Evolutionary conservation across 164 flowering plant species (phyloP).

Genomic region (Sedum album): DNA sequence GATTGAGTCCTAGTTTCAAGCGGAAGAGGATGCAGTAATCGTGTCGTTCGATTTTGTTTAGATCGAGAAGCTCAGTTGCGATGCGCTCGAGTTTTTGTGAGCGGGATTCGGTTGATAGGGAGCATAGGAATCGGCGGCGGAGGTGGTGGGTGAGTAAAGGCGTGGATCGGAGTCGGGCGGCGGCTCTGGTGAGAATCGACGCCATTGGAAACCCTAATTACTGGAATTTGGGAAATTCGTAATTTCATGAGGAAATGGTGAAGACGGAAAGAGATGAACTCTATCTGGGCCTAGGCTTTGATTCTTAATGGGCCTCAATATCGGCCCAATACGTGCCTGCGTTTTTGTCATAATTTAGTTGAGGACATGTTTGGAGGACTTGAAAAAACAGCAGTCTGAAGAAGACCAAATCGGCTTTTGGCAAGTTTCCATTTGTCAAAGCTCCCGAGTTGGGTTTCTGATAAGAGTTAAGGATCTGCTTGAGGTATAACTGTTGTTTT

Average conservation of each 20-base stretch:
- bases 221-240: neutral
- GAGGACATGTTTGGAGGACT: too few species aligned
- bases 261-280: neutral
- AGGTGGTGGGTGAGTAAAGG: too few species aligned
- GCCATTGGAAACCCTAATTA: slow-evolving; percentile 11
- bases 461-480: too few species aligned
- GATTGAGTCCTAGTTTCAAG: slow-evolving; percentile 38
- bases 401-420: neutral
- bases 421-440: too few species aligned
- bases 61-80: slow-evolving; percentile 43
- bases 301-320: too few species aligned
- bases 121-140: slow-evolving; percentile 18
- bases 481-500: neutral
- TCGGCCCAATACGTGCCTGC: too few species aligned
- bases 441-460: too few species aligned
- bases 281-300: neutral
- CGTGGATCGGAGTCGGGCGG: slow-evolving; percentile 7
- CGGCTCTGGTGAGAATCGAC: slow-evolving; percentile 13
- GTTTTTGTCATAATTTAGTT: too few species aligned
- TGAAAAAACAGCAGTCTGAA: neutral
- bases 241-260: neutral
- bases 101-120: slow-evolving; percentile 25
- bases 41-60: slow-evolving; percentile 38
- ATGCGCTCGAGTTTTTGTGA: slow-evolving; percentile 46
- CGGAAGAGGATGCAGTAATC: slow-evolving; percentile 46